Base-by-base conservation (phyloP, 2,329 filamentous ascomycete species). In the Tolypocladium sp. region DNA sequence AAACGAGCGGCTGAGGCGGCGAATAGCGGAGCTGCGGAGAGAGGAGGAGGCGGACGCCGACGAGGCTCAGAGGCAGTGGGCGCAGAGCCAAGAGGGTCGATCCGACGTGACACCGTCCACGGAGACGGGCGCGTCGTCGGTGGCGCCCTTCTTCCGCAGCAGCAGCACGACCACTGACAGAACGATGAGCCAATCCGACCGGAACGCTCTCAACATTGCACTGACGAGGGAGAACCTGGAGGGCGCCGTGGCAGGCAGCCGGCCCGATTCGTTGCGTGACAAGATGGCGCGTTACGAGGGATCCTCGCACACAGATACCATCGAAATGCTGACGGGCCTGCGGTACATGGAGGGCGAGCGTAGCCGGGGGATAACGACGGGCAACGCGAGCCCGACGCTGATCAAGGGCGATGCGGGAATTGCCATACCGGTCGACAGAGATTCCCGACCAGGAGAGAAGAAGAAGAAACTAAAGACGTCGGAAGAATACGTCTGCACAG, bases 401-500 rank as follows among this genome's bases (percentile, higher is more conserved):
- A 89, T 96, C 66, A 86, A 90, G 65, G 92, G 91, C 57, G 91
- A 96, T 70, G 91, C 85, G 10, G 92, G 92, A 56, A 93, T 96
- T 61, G 88, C 89, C 9, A 94, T 95, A 57, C 85, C 91, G 0
- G 76, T 89, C 40, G 91, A 96, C 64, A 85, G 91, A 63, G 91
- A 94, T 60, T 81, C 82, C 17, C 79, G 88, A 55, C 81, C 81
- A 15, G 86, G 83, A 0, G 88, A 91, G 62, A 92, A 96, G 74
- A 95, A 95, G 79, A 90, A 89, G 78, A 96, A 96, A 72, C 78
- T 91, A 54, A 96, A 96, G 71, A 81, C 85, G 30, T 82, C 83
- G 1, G 86, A 96, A 69, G 92, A 97, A 78, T 97, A 97, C 70
- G 91, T 96, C 42, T 97, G 93, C 73, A 93, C 91, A 1, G 93